Conservation (phyloP, 345 rosid species). For the Trapa incisa region DNA sequence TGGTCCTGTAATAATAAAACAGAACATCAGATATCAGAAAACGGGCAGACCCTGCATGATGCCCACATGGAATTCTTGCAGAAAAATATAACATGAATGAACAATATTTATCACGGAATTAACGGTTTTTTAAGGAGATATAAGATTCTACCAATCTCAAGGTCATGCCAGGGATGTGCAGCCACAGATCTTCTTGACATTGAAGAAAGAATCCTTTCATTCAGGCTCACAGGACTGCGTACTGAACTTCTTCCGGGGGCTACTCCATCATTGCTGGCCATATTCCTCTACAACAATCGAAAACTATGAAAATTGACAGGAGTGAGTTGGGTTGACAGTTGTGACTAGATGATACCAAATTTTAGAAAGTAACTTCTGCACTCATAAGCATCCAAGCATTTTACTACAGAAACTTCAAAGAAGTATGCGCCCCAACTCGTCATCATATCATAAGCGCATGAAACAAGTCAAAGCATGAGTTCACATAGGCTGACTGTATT, state of each 20-base stretch:
- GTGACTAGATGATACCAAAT: background rate
- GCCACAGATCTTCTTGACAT: conserved; percentile 64
- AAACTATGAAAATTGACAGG: background rate
- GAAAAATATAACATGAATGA: background rate
- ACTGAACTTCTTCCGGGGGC: conserved; percentile 10
- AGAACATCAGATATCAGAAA: conserved; percentile 5
- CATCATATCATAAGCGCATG: background rate
- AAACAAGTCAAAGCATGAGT: background rate
- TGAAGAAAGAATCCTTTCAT: conserved; percentile 72
- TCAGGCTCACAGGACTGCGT: conserved; percentile 28
- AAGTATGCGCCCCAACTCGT: background rate
- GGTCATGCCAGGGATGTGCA: conserved; percentile 97
- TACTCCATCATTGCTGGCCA: conserved; percentile 43
- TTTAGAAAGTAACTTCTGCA: background rate
- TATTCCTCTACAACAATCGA: conserved; percentile 3
- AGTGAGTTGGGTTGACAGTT: background rate
- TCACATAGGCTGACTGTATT: background rate
- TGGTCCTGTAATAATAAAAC: conserved; percentile 48
- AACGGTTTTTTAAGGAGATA: background rate
- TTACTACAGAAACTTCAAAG: background rate
- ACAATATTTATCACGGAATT: background rate
- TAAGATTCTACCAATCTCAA: conserved; percentile 56
- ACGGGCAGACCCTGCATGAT: background rate
- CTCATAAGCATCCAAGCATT: background rate
- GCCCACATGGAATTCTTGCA: background rate